Base-by-base conservation (phyloP, 331 rosid genomes). In the Saraca asoca region DNA sequence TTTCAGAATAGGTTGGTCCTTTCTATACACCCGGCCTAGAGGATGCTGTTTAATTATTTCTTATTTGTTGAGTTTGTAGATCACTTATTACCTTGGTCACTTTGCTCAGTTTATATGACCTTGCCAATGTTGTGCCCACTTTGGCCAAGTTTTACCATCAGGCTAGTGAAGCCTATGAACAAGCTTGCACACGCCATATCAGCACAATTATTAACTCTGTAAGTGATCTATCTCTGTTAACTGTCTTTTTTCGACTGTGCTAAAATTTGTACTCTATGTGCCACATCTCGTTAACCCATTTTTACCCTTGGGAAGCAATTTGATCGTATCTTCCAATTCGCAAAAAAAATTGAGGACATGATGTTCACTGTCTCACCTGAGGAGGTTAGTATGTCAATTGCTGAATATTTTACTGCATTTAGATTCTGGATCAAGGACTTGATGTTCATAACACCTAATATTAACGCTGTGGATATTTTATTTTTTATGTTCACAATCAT, bases 81-180 rank as follows among this genome's bases (percentile, higher is more conserved):
- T 51, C 66, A 66, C 59, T 43, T 7, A 51, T 50, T 52, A 19
- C 76, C 51, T 18, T 49, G 70, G 50, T 58, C 16, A 2, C 53
- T 70, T 58, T 62, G 55, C 76, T 69, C 66, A 94, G 98, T 76
- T 83, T 94, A 85, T 94, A 88, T 85, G 98, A 94, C 83, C 84
- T 94, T 12, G 98, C 98, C 73, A 84, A 94, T 58, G 85, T 94
- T 54, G 98, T 94, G 72, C 97, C 98, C 68, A 94, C 98, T 51
- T 78, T 94, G 69, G 97, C 98, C 50, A 94, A 94, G 78, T 94
- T 94, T 71, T 94, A 94, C 83, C 98, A 94, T 79, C 97, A 94
- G 73, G 98, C 98, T 52, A 94, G 97, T 79, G 98, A 94, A 82
- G 84, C 85, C 66, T 94, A 94, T 73, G 98, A 94, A 77, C 96